phyloP scores from a whole-genome alignment of 768 basidiomycete species.

The Podaxis sp. region DNA sequence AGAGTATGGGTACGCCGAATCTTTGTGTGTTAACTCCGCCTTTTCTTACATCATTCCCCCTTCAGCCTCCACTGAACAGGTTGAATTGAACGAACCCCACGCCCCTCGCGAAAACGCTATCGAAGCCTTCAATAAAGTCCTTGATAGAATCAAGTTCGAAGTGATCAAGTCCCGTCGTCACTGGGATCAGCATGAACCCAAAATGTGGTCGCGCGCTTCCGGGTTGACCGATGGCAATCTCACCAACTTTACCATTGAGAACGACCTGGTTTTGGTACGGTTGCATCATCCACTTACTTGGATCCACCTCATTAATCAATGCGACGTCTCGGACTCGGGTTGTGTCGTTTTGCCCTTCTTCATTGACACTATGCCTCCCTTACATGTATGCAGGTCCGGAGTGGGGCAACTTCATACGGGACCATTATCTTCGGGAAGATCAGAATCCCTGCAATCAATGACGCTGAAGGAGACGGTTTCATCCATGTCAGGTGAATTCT shows the following conservation, averaged over 20 bases:
- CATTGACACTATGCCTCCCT: not conserved
- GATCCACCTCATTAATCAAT: not conserved
- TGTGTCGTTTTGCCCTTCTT: not conserved
- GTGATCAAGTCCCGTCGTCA: slow-evolving; percentile 64
- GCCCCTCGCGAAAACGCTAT: slow-evolving; percentile 58
- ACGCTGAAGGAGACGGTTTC: slow-evolving; percentile 62
- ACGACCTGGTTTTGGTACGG: slow-evolving; percentile 41
- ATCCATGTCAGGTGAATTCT: slow-evolving; percentile 64
- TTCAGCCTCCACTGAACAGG: slow-evolving; percentile 55
- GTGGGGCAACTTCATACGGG: slow-evolving; percentile 62
- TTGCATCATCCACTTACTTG: slow-evolving; percentile 12
- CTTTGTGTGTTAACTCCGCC: not conserved
- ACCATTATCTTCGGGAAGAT: slow-evolving; percentile 77
- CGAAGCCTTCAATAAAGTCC: slow-evolving; percentile 61
- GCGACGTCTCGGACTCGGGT: slow-evolving; percentile 1
- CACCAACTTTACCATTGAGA: slow-evolving; percentile 47
- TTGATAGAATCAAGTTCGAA: slow-evolving; percentile 59
- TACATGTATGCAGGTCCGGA: slow-evolving; percentile 38
- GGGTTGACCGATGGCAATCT: slow-evolving; percentile 54
- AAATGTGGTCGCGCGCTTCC: slow-evolving; percentile 66
- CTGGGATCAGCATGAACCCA: slow-evolving; percentile 74
- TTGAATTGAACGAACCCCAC: slow-evolving; percentile 61
- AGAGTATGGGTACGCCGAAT: slow-evolving; percentile 17
- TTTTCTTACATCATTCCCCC: not conserved
- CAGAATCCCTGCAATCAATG: slow-evolving; percentile 64